A percentile compares a stretch with the other conserved stretches of the same genome.
Evolutionary conservation across 2,329 filamentous ascomycete species (phyloP).

Genomic region (Diplodia mutila): DNA sequence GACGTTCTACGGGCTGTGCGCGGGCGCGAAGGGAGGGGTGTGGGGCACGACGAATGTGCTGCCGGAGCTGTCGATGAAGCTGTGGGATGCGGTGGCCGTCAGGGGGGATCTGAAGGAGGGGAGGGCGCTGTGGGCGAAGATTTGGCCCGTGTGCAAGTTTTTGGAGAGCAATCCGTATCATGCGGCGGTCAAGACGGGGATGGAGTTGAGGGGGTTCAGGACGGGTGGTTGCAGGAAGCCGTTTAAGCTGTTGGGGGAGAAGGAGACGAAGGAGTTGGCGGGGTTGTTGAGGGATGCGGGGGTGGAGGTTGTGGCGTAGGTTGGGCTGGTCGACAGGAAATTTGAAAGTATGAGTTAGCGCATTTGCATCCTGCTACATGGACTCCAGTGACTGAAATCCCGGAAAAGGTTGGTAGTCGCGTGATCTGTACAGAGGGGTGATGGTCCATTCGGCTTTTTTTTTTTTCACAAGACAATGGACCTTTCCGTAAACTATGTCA

Average conservation of each 20-base stretch:
- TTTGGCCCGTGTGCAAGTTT: slow-evolving; percentile 56
- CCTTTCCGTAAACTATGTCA: too few relatives aligned
- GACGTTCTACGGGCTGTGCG: slow-evolving; percentile 57
- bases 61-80: slow-evolving; percentile 52
- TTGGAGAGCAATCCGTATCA: slow-evolving; percentile 55
- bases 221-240: slow-evolving; percentile 57
- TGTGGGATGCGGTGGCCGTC: slow-evolving; percentile 54
- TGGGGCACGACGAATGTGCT: slow-evolving; percentile 58
- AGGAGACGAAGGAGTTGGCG: slow-evolving; percentile 43
- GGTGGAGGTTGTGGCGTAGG: neutral
- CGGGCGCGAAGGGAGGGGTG: slow-evolving; percentile 54
- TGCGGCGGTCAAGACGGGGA: slow-evolving; percentile 54
- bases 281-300: slow-evolving; percentile 46
- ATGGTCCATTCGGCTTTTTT: too few relatives aligned
- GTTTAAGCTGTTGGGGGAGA: slow-evolving; percentile 46
- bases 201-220: slow-evolving; percentile 51
- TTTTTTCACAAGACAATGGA: too few relatives aligned
- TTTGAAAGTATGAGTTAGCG: too few relatives aligned
- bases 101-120: slow-evolving; percentile 49
- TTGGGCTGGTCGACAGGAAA: neutral
- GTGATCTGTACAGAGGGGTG: too few relatives aligned
- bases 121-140: slow-evolving; percentile 54
- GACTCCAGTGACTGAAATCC: too few relatives aligned
- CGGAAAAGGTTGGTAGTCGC: too few relatives aligned
- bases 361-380: too few relatives aligned